A percentile compares a stretch with the other conserved stretches of the same genome.
phyloP scores from a whole-genome alignment of 2,329 filamentous ascomycete species.

The Neopestalotiopsis clavispora region DNA sequence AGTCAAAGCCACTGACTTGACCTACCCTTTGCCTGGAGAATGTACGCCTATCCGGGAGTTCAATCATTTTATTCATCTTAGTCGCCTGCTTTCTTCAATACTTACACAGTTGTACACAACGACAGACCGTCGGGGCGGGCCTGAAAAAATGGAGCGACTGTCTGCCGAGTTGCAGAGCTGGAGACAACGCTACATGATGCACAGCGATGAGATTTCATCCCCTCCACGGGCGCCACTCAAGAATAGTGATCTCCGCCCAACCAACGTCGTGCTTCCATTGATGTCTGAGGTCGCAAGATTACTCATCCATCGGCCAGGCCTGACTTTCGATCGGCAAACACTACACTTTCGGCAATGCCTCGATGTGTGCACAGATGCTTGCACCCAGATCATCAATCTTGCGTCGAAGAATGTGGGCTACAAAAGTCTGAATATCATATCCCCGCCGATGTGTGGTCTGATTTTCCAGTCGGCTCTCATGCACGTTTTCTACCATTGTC shows the following conservation, averaged over 20 bases:
- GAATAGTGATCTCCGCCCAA: neutral
- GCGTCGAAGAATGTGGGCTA: neutral
- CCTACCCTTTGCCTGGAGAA: constrained; percentile 13
- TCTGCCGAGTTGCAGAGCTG: neutral
- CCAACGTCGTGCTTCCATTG: neutral
- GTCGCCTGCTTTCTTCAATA: constrained; percentile 1
- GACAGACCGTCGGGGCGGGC: constrained; percentile 10
- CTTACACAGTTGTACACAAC: constrained; percentile 16
- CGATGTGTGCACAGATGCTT: neutral
- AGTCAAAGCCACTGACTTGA: neutral
- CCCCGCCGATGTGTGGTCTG: constrained; percentile 1
- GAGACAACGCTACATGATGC: neutral
- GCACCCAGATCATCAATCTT: neutral
- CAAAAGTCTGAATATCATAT: neutral
- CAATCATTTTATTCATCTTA: neutral
- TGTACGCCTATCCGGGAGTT: constrained; percentile 10
- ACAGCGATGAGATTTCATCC: neutral
- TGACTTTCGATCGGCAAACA: constrained; percentile 8
- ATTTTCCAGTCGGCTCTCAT: constrained; percentile 10
- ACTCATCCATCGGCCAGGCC: constrained; percentile 12
- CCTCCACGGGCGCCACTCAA: neutral
- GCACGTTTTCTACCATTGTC: constrained; percentile 13
- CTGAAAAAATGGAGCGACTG: constrained; percentile 11
- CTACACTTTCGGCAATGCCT: constrained; percentile 11
- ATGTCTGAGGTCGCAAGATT: constrained; percentile 7